These are phyloP conservation scores for Coniochaeta sp. DNA, from an alignment of 2,329 filamentous ascomycete genomes.

Conservation along the genomic window DNA sequence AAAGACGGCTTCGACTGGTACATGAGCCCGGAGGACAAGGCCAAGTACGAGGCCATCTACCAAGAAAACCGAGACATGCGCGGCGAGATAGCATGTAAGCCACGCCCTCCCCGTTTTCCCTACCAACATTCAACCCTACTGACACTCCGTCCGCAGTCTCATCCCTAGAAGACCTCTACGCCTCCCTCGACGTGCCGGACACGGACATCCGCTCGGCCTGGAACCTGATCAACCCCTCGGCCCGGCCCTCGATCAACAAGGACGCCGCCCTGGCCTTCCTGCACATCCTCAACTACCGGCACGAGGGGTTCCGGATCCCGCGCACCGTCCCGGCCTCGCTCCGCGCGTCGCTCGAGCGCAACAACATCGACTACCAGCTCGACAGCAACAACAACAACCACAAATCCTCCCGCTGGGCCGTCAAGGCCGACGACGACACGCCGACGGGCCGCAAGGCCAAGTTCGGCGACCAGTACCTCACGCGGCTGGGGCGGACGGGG, in stretches of 20 bases:
- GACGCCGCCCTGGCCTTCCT: slow-evolving; percentile 91
- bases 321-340: slow-evolving; percentile 87
- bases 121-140: not conserved
- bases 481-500: slow-evolving; percentile 74
- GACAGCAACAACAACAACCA: slow-evolving; percentile 44
- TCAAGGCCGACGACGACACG: slow-evolving; percentile 71
- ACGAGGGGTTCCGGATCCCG: slow-evolving; percentile 92
- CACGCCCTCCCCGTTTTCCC: not conserved
- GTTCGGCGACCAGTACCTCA: slow-evolving; percentile 95
- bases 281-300: slow-evolving; percentile 91
- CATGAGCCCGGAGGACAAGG: slow-evolving; percentile 85
- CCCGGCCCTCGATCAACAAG: slow-evolving; percentile 77
- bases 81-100: slow-evolving; percentile 72
- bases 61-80: slow-evolving; percentile 82
- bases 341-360: slow-evolving; percentile 85
- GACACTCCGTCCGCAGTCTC: slow-evolving; percentile 45
- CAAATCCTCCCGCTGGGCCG: slow-evolving; percentile 66
- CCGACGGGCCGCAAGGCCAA: slow-evolving; percentile 87
- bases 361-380: slow-evolving; percentile 92
- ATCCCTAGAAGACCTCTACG: slow-evolving; percentile 76
- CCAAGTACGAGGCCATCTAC: slow-evolving; percentile 97
- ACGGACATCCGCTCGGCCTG: slow-evolving; percentile 85
- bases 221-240: slow-evolving; percentile 95
- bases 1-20: slow-evolving; percentile 99
- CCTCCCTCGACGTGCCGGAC: slow-evolving; percentile 65